Evolutionary conservation across 1,139 yeast species (phyloP), one percentile per base, ranked within the genome.

Genomic region (Arxiozyma heterogenica): DNA sequence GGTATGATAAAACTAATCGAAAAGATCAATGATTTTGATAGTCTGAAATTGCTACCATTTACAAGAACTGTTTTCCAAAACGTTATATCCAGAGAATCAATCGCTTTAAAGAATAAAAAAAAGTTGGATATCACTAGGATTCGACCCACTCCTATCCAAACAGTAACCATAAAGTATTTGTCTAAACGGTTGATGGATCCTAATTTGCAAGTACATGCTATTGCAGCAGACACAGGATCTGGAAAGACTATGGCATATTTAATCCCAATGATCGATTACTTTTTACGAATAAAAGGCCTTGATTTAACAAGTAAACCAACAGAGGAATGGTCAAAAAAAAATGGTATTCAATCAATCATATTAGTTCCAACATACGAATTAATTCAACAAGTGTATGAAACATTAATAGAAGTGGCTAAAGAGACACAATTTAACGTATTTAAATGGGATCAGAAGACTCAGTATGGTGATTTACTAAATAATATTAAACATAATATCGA

Each of bases 191-290:
- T 70, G 60, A 65, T 61, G 69, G 73, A 71, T 38, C 68, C 69
- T 20, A 74, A 77, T 56, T 69, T 82, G 47, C 83, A 83, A 60
- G 78, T 85, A 0, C 89, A 82, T 71, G 82, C 95, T 3, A 70
- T 93, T 55, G 97, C 97, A 1, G 96, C 97, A 2, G 98, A 93
- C 67, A 93, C 98, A 0, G 98, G 98, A 0, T 85, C 95, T 0
- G 98, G 98, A 9, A 93, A 93, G 68, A 93, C 98, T 0, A 82
- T 96, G 82, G 90, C 97, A 0, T 93, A 91, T 65, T 68, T 91
- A 57, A 81, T 87, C 0, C 90, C 96, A 0, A 60, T 91, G 44
- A 62, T 91, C 51, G 85, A 89, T 53, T 81, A 80, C 59, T 72
- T 88, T 62, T 81, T 78, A 60, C 83, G 84, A 58, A 82, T 80